Evolutionary conservation across 2,329 filamentous ascomycete genomes (phyloP), one percentile per base, ranked within the genome.

Genomic region (Venturia asperata): DNA sequence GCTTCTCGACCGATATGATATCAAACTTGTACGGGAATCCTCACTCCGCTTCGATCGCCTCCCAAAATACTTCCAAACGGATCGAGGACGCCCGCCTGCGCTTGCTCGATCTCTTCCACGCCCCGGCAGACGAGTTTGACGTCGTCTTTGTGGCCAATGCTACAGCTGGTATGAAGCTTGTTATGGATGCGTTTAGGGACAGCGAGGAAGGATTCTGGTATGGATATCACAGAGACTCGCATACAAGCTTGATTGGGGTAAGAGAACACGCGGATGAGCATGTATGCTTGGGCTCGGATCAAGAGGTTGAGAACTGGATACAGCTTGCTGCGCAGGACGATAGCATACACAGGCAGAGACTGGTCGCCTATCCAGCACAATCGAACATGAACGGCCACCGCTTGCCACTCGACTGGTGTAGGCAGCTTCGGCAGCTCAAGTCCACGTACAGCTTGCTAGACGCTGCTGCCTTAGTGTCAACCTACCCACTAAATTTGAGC

Each of bases 81-180:
- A 85, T 96, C 65, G 92, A 96, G 68, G 85, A 92, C 74, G 80
- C 88, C 39, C 85, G 93, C 10, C 76, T 91, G 43, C 82, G 85
- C 17, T 80, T 90, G 2, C 78, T 97, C 41, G 80, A 80, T 1
- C 91, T 95, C 71, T 92, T 97, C 77, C 87, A 88, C 55, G 92
- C 92, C 2, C 86, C 92, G 68, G 90, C 92, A 2, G 82, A 86
- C 11, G 81, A 90, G 1, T 97, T 94, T 70, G 92, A 97, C 70
- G 77, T 97, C 2, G 85, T 97, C 0, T 97, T 97, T 73, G 91
- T 95, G 34, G 87, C 91, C 43, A 97, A 97, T 75, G 90, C 93
- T 24, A 97, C 93, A 0, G 91, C 92, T 3, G 92, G 87, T 7
- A 88, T 96, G 71, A 97, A 97, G 76, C 78, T 97, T 13, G 89